Percentiles rank a stretch among this genome's conserved stretches.
phyloP scores from a whole-genome alignment of 2,329 filamentous ascomycete species.

The Aspergillus hiratsukae region DNA sequence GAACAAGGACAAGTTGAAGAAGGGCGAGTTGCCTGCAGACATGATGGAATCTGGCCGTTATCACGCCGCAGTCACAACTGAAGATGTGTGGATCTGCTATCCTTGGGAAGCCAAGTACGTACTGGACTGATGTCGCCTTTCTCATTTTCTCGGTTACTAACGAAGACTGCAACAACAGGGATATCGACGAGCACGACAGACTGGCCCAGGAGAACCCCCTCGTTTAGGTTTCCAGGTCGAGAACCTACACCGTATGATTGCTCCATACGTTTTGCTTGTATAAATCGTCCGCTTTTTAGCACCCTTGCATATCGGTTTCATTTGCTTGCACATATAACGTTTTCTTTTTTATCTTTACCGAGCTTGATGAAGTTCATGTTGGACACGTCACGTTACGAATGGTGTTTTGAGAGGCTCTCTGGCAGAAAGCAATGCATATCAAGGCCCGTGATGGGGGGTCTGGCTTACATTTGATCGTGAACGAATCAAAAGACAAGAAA shows the following conservation, averaged over 20 bases:
- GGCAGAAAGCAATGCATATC: conserved; percentile 15
- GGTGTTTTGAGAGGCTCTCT: conserved; percentile 14
- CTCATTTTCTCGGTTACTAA: conserved; percentile 13
- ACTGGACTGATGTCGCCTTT: neutral
- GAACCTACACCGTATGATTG: neutral
- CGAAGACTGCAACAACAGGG: conserved; percentile 38
- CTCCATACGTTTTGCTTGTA: neutral
- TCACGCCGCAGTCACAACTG: conserved; percentile 77
- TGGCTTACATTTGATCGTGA: neutral
- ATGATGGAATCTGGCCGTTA: conserved; percentile 73
- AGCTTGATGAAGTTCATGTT: conserved; percentile 6
- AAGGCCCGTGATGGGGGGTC: neutral
- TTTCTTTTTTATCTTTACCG: neutral
- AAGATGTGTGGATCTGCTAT: conserved; percentile 98
- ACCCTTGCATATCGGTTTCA: conserved; percentile 5
- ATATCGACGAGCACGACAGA: conserved; percentile 88
- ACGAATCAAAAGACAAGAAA: neutral
- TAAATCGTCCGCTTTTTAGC: neutral
- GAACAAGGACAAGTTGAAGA: conserved; percentile 98
- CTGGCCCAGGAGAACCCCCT: conserved; percentile 51
- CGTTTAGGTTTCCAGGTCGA: conserved; percentile 15
- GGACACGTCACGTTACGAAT: conserved; percentile 15
- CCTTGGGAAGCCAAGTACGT: conserved; percentile 85
- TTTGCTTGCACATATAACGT: conserved; percentile 13
- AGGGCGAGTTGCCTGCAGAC: conserved; percentile 73